phyloP scores from a whole-genome alignment of 2,329 filamentous ascomycete genomes.

The Chrysoporthe austroafricana region DNA sequence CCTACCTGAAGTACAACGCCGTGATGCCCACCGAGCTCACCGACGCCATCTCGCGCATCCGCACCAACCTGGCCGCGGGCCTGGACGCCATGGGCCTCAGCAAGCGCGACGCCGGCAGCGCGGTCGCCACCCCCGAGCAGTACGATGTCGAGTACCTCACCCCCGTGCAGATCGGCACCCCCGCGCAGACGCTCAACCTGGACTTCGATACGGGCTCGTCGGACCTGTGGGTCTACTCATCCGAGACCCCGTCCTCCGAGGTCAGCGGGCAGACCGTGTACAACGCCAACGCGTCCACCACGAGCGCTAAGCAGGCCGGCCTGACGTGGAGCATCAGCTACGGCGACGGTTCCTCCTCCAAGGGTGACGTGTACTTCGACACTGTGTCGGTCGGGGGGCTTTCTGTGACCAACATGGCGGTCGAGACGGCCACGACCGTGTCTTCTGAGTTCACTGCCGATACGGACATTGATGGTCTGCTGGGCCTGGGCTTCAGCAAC shows the following conservation, averaged over 20 bases:
- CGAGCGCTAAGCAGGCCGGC: conserved; percentile 42
- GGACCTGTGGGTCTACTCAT: conserved; percentile 51
- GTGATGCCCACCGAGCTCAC: conserved; percentile 39
- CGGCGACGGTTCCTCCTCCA: conserved; percentile 47
- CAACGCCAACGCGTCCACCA: conserved; percentile 44
- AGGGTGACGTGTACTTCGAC: conserved; percentile 50
- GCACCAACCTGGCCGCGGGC: conserved; percentile 18
- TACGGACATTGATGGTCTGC: conserved; percentile 46
- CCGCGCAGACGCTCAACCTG: conserved; percentile 58
- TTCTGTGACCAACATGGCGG: conserved; percentile 45
- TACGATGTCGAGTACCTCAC: conserved; percentile 49
- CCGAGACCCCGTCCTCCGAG: conserved; percentile 32
- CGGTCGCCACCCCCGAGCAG: conserved; percentile 35
- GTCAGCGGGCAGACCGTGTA: conserved; percentile 47
- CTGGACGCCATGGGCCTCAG: conserved; percentile 27
- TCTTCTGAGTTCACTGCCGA: conserved; percentile 47
- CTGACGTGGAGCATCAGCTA: conserved; percentile 48
- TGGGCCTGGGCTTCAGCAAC: conserved; percentile 49
- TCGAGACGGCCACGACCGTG: conserved; percentile 49
- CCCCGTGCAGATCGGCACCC: conserved; percentile 62
- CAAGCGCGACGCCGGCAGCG: conserved; percentile 39
- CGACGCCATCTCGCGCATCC: conserved; percentile 36
- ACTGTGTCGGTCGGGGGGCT: conserved; percentile 49
- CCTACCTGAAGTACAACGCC: conserved; percentile 45
- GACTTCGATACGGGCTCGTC: conserved; percentile 72